phyloP scores from a whole-genome alignment of 768 basidiomycete genomes.

The Leccinum barrowsii region DNA sequence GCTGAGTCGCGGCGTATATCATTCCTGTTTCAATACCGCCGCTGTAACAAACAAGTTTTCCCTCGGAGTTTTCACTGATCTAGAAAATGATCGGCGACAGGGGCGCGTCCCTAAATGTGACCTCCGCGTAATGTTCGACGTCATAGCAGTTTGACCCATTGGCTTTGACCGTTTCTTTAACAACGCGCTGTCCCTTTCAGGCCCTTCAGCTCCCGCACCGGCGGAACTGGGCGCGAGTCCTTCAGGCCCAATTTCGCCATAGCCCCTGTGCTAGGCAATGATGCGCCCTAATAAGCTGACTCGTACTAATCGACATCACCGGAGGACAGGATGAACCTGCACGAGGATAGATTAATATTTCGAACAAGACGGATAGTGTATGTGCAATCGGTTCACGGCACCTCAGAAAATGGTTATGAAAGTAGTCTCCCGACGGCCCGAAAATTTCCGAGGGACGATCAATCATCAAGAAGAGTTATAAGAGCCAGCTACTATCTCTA shows the following conservation, averaged over 20 bases:
- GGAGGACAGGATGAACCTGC: slow-evolving; percentile 50
- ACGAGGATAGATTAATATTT: slow-evolving; percentile 35
- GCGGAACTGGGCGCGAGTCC: slow-evolving; percentile 12
- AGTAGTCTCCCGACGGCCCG: too few species aligned
- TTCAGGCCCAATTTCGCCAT: slow-evolving; percentile 27
- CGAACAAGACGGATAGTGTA: too few species aligned
- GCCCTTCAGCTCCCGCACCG: not conserved
- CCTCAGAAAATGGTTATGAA: too few species aligned
- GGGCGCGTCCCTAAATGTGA: not conserved
- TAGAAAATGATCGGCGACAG: not conserved
- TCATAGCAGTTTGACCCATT: slow-evolving; percentile 25
- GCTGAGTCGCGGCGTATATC: slow-evolving; percentile 81
- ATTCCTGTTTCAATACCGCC: slow-evolving; percentile 44
- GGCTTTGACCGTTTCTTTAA: slow-evolving; percentile 45
- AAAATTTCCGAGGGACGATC: too few species aligned
- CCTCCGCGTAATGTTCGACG: slow-evolving; percentile 5
- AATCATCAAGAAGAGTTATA: too few species aligned
- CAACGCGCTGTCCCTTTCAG: slow-evolving; percentile 27
- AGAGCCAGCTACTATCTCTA: too few species aligned
- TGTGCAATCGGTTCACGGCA: too few species aligned
- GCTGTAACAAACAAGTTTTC: too few species aligned
- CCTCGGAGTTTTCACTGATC: too few species aligned
- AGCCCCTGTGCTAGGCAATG: slow-evolving; percentile 13
- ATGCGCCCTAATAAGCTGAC: not conserved
- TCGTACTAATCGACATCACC: not conserved